Evolutionary conservation across 1,284 basidiomycete genomes (phyloP).

Genomic region (Boletus mariae): DNA sequence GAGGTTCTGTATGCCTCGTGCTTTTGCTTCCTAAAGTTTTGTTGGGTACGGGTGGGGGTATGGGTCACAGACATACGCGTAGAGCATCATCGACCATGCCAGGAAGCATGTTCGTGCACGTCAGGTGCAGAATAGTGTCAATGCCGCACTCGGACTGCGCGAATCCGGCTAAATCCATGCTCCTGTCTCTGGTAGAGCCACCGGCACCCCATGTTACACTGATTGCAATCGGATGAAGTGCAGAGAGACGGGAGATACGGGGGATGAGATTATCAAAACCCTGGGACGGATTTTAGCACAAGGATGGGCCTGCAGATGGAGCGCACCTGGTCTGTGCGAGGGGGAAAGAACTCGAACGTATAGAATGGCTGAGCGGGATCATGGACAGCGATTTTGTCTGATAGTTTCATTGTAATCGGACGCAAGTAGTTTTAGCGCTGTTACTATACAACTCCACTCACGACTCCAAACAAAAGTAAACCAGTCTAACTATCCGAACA

Average conservation of each 20-base stretch:
- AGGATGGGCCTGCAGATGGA: slow-evolving; percentile 4
- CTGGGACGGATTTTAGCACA: slow-evolving; percentile 37
- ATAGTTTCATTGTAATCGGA: slow-evolving; percentile 56
- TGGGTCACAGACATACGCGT: slow-evolving; percentile 46
- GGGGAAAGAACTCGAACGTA: slow-evolving; percentile 95
- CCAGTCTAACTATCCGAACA: background rate
- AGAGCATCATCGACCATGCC: slow-evolving; percentile 85
- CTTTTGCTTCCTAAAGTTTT: slow-evolving; percentile 65
- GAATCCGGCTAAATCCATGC: slow-evolving; percentile 79
- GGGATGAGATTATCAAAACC: slow-evolving; percentile 84
- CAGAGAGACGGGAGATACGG: slow-evolving; percentile 72
- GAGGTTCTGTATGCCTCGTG: slow-evolving; percentile 84
- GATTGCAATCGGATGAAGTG: slow-evolving; percentile 72
- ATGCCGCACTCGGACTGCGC: slow-evolving; percentile 68
- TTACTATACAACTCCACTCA: background rate
- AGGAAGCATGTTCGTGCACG: slow-evolving; percentile 95
- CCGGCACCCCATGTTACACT: slow-evolving; percentile 97
- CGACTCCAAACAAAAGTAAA: slow-evolving; percentile 29
- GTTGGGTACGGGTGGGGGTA: slow-evolving; percentile 5
- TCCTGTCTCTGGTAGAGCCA: slow-evolving; percentile 87
- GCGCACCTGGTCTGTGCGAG: slow-evolving; percentile 77
- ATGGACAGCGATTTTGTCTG: slow-evolving; percentile 55
- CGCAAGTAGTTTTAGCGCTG: background rate
- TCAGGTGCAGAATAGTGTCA: slow-evolving; percentile 91
- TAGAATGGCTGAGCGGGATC: slow-evolving; percentile 61